Percentiles rank a stretch among this genome's conserved stretches.
Conservation (phyloP, 2,329 filamentous ascomycete genomes). For the Verticillium isaacii region DNA sequence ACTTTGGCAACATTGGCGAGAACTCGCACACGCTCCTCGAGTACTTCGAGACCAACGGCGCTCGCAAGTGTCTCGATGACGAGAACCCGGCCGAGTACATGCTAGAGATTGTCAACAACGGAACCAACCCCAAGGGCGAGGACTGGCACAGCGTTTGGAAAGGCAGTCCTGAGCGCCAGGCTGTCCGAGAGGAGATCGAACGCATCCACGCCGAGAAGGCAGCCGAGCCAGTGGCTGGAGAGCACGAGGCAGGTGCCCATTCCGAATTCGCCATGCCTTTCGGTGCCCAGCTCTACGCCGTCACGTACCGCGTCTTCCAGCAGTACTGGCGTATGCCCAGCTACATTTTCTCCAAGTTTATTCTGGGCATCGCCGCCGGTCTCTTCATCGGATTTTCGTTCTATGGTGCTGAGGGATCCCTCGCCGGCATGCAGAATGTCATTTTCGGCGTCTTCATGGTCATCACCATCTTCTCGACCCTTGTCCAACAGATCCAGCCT, state of each 20-base stretch:
- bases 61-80: constrained; percentile 49
- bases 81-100: constrained; percentile 77
- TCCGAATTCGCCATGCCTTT: constrained; percentile 79
- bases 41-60: constrained; percentile 64
- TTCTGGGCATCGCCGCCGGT: constrained; percentile 53
- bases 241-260: constrained; percentile 22
- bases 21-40: constrained; percentile 51
- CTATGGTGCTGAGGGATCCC: constrained; percentile 46
- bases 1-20: constrained; percentile 62
- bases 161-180: constrained; percentile 42
- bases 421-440: constrained; percentile 69
- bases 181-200: constrained; percentile 57
- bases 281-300: constrained; percentile 56
- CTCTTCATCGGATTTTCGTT: constrained; percentile 77
- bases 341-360: constrained; percentile 71
- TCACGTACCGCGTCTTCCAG: constrained; percentile 66
- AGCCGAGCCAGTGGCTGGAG: constrained; percentile 9
- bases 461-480: constrained; percentile 66
- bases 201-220: constrained; percentile 50
- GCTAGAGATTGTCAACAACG: constrained; percentile 48
- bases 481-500: constrained; percentile 71
- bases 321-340: constrained; percentile 79
- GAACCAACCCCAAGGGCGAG: constrained; percentile 28
- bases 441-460: constrained; percentile 74
- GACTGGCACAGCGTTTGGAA: constrained; percentile 70